A percentile compares a stretch with the other conserved stretches of the same genome.
Evolutionary conservation across 345 rosid genomes (phyloP).

Genomic region (Linum tenue): DNA sequence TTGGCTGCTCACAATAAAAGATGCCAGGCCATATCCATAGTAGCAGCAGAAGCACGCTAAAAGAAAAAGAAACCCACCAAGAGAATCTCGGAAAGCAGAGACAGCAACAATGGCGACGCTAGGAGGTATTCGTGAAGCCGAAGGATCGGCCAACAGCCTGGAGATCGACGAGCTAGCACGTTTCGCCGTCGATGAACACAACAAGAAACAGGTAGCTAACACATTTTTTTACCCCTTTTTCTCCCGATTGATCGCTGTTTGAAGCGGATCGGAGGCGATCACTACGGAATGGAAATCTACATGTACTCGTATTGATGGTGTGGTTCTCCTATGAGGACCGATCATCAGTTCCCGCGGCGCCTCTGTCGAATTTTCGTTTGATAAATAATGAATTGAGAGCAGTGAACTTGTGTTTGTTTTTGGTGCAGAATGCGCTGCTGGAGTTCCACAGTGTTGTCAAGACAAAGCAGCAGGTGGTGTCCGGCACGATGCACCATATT

Average conservation of each 20-base stretch:
- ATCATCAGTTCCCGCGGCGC: background rate
- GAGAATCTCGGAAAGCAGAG: background rate
- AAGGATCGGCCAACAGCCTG: conserved; percentile 44
- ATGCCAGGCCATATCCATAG: too few relatives aligned
- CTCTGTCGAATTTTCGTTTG: background rate
- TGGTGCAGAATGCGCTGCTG: conserved; percentile 45
- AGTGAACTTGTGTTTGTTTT: background rate
- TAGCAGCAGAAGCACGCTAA: too few relatives aligned
- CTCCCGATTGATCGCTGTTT: conserved; percentile 4
- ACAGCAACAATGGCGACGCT: conserved; percentile 25
- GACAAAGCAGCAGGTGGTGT: conserved; percentile 68
- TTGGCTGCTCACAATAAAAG: too few relatives aligned
- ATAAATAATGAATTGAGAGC: background rate
- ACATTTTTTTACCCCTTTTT: background rate
- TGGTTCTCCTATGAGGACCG: too few relatives aligned
- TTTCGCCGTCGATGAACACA: conserved; percentile 79
- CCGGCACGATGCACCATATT: conserved; percentile 60
- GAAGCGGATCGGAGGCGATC: background rate
- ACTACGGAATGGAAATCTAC: background rate
- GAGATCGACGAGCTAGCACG: conserved; percentile 67
- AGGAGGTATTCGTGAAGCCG: conserved; percentile 51
- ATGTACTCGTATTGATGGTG: too few relatives aligned
- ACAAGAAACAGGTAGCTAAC: conserved; percentile 54
- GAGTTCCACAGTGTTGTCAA: conserved; percentile 50
- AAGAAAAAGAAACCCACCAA: background rate